Percentiles rank a stretch among this genome's conserved stretches.
Evolutionary conservation across 352 stramenopile genomes (phyloP).

Genomic region (Saprolegnia parasitica): DNA sequence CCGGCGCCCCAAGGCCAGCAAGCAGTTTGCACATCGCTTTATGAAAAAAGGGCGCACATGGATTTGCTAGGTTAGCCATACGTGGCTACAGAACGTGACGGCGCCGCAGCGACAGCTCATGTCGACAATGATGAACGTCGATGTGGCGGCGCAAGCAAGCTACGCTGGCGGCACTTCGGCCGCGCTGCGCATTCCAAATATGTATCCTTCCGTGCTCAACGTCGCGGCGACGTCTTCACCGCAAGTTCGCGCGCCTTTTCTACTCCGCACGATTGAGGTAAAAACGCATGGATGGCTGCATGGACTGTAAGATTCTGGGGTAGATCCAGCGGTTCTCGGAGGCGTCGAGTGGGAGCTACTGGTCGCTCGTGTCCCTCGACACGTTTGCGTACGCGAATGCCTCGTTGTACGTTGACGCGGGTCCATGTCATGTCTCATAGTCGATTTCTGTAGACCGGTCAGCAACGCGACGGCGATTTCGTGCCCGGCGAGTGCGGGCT

Average conservation of each 20-base stretch:
- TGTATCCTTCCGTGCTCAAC: constrained; percentile 32
- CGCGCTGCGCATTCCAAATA: constrained; percentile 36
- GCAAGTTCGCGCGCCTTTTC: neutral
- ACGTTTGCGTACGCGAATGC: constrained; percentile 3
- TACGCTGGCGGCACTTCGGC: constrained; percentile 36
- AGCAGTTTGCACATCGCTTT: constrained; percentile 32
- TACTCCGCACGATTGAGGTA: constrained; percentile 21
- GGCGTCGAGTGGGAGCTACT: constrained; percentile 18
- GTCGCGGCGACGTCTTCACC: constrained; percentile 1
- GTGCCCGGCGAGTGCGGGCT: constrained; percentile 31
- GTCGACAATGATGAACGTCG: constrained; percentile 67
- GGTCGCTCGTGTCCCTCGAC: constrained; percentile 11
- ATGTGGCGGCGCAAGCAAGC: constrained; percentile 25
- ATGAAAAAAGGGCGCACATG: neutral
- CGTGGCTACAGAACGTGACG: constrained; percentile 37
- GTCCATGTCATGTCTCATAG: neutral
- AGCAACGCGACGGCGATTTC: constrained; percentile 11
- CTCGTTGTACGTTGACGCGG: neutral
- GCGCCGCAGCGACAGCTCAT: constrained; percentile 55
- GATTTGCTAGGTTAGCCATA: constrained; percentile 40
- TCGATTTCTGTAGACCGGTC: constrained; percentile 1
- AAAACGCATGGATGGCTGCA: no score
- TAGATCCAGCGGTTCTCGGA: constrained; percentile 22
- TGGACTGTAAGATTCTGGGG: neutral
- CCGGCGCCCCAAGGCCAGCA: constrained; percentile 57